Evolutionary conservation across 192 early-diverging fungal genomes (phyloP).

Genomic region (Coemansia sp.): DNA sequence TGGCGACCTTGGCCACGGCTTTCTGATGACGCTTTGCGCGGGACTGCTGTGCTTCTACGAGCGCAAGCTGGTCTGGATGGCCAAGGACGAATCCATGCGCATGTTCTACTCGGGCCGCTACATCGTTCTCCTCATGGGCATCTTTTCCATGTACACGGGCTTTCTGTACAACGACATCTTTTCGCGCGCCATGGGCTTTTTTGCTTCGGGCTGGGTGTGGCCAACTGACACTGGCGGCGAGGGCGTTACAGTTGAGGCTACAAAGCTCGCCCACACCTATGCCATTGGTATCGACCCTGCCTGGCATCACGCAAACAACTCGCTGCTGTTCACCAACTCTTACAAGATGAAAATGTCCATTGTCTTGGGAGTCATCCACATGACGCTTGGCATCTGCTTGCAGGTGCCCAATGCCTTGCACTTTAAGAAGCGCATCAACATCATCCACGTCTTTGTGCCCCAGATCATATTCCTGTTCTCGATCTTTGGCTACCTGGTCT

Average conservation of each 20-base stretch:
- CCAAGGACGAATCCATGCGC: slow-evolving; percentile 72
- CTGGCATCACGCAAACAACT: slow-evolving; percentile 94
- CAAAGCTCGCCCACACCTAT: slow-evolving; percentile 65
- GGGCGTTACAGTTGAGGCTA: slow-evolving; percentile 59
- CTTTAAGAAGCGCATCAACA: slow-evolving; percentile 78
- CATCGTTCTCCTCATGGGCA: slow-evolving; percentile 95
- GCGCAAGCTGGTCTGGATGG: slow-evolving; percentile 68
- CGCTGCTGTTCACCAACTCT: slow-evolving; percentile 92
- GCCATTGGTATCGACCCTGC: slow-evolving; percentile 86
- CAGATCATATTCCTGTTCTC: slow-evolving; percentile 90
- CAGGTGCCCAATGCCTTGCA: slow-evolving; percentile 88
- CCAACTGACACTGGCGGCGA: slow-evolving; percentile 57
- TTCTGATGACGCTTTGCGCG: slow-evolving; percentile 77
- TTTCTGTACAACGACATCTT: slow-evolving; percentile 99
- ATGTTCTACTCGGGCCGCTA: slow-evolving; percentile 97
- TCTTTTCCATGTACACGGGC: slow-evolving; percentile 97
- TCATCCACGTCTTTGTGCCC: slow-evolving; percentile 86
- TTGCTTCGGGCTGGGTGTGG: slow-evolving; percentile 78
- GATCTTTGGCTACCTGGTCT: slow-evolving; percentile 94
- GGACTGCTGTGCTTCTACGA: slow-evolving; percentile 79
- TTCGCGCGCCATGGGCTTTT: slow-evolving; percentile 73
- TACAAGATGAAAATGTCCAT: slow-evolving; percentile 99
- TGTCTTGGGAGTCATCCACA: slow-evolving; percentile 94
- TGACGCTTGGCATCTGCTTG: slow-evolving; percentile 92
- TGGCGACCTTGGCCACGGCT: slow-evolving; percentile 96